phyloP scores from a whole-genome alignment of 306 rosid genomes.

The Erythrophleum fordii region DNA sequence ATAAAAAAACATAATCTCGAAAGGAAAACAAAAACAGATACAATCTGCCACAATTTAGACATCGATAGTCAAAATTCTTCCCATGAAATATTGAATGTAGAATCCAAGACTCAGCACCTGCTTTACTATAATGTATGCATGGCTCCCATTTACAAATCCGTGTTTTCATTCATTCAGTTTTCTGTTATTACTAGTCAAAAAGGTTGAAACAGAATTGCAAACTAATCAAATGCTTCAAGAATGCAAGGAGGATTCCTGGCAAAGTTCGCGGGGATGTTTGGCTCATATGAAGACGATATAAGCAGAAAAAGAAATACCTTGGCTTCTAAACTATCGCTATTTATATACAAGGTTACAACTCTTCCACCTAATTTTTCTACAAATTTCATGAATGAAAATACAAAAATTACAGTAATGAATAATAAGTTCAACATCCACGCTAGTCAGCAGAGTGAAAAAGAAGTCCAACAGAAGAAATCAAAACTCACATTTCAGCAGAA shows the following conservation, averaged over 20 bases:
- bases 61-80: not conserved
- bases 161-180: not conserved
- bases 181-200: slow-evolving; percentile 14
- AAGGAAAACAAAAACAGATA: not conserved
- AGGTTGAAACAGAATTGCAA: slow-evolving; percentile 19
- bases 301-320: slow-evolving; percentile 58
- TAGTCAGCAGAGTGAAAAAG: slow-evolving; percentile 43
- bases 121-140: not conserved
- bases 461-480: slow-evolving; percentile 44
- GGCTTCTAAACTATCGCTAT: slow-evolving; percentile 55
- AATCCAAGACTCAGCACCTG: not conserved
- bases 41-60: not conserved
- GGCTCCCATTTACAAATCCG: not conserved
- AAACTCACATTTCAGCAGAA: slow-evolving; percentile 52
- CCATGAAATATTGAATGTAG: not conserved
- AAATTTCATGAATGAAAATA: slow-evolving; percentile 58
- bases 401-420: slow-evolving; percentile 45
- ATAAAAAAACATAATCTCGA: not conserved
- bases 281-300: slow-evolving; percentile 36
- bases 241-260: not conserved
- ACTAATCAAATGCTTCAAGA: not conserved
- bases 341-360: slow-evolving; percentile 83
- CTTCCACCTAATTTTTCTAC: slow-evolving; percentile 49
- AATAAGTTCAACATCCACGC: slow-evolving; percentile 54
- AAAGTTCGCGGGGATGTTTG: slow-evolving; percentile 29